Percentiles rank a stretch among this genome's conserved stretches.
Evolutionary conservation across 2,329 filamentous ascomycete species (phyloP).

Genomic region (Cordyceps javanica): DNA sequence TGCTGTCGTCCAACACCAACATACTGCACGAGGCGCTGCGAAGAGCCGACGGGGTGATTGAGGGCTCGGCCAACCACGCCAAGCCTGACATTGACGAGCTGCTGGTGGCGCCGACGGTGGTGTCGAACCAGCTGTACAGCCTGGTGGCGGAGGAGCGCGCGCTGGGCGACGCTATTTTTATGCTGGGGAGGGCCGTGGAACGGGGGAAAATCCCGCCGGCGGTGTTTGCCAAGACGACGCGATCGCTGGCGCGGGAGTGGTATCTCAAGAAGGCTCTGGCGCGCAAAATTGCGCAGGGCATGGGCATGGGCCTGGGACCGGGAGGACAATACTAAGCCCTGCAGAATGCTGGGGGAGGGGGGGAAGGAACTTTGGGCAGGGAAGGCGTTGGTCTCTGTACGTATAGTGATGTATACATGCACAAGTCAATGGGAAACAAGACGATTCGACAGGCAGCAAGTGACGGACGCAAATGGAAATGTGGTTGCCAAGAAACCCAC

Average conservation of each 20-base stretch:
- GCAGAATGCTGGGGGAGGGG: not conserved
- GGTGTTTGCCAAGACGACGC: conserved; percentile 74
- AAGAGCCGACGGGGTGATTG: conserved; percentile 73
- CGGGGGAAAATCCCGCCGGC: conserved; percentile 61
- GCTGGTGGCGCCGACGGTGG: conserved; percentile 87
- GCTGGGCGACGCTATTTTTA: conserved; percentile 79
- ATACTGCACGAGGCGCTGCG: conserved; percentile 72
- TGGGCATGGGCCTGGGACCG: conserved; percentile 52
- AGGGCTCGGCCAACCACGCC: conserved; percentile 60
- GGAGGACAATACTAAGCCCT: conserved; percentile 12
- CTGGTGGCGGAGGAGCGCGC: conserved; percentile 84
- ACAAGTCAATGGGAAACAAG: not conserved
- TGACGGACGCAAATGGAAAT: not conserved
- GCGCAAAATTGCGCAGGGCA: conserved; percentile 68
- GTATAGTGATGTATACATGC: not conserved
- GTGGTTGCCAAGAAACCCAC: not conserved
- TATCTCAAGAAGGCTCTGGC: conserved; percentile 78
- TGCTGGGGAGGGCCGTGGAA: conserved; percentile 69
- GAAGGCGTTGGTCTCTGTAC: not conserved
- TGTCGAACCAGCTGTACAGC: conserved; percentile 86
- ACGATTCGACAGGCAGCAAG: not conserved
- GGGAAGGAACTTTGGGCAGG: too few relatives aligned
- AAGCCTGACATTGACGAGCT: conserved; percentile 82
- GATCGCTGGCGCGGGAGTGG: conserved; percentile 70
- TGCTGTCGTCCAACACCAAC: conserved; percentile 69